Percentiles rank a stretch among this genome's conserved stretches.
Conservation (phyloP, 2,329 filamentous ascomycete genomes). For the Sarocladiaceae sp. region DNA sequence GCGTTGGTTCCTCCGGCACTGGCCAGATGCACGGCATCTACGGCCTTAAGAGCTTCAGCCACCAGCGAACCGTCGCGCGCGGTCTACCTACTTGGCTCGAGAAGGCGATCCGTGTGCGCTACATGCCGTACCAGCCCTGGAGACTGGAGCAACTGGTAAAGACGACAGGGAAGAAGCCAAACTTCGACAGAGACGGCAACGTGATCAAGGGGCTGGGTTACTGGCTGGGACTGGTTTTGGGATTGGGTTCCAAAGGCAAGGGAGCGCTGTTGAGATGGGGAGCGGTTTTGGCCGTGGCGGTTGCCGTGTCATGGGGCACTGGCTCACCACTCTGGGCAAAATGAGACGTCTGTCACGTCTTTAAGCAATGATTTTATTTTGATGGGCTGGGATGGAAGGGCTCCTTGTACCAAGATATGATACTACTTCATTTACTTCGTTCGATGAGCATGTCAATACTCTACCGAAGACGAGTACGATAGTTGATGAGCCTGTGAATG, state of each 20-base stretch:
- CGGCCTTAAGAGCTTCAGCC: conserved; percentile 38
- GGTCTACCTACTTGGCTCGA: conserved; percentile 30
- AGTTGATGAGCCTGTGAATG: too few species aligned
- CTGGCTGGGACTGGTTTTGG: conserved; percentile 45
- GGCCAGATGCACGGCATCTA: conserved; percentile 43
- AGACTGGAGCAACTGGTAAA: conserved; percentile 38
- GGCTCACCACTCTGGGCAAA: not conserved
- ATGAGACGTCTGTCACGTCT: too few species aligned
- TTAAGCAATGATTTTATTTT: too few species aligned
- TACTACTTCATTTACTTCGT: too few species aligned
- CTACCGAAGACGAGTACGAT: too few species aligned
- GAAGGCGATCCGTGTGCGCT: conserved; percentile 57
- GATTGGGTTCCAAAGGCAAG: conserved; percentile 45
- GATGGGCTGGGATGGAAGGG: too few species aligned
- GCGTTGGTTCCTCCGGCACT: conserved; percentile 41
- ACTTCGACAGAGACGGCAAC: conserved; percentile 57
- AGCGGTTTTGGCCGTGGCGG: conserved; percentile 32
- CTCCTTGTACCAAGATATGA: too few species aligned
- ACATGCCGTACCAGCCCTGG: conserved; percentile 52
- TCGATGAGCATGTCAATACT: too few species aligned
- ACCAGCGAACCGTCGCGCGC: conserved; percentile 30
- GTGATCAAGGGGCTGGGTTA: conserved; percentile 45
- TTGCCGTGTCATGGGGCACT: conserved; percentile 21
- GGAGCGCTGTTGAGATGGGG: conserved; percentile 47
- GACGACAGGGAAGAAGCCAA: conserved; percentile 40